A percentile compares a stretch with the other conserved stretches of the same genome.
These are phyloP conservation scores for Pythium folliculosum DNA, from an alignment of 352 stramenopile species.

Conservation along the genomic window DNA sequence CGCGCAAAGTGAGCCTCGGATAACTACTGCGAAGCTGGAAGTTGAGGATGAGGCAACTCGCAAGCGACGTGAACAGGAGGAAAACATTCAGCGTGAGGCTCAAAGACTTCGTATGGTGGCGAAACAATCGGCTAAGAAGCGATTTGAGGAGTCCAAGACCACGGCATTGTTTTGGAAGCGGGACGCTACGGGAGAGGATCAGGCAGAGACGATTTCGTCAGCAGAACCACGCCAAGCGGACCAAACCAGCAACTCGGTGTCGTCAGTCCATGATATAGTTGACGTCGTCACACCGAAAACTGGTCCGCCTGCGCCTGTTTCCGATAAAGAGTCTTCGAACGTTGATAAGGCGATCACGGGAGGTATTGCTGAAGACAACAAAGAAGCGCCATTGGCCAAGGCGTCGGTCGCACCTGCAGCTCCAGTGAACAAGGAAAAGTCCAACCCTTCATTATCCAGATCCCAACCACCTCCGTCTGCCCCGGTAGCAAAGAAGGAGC, in stretches of 20 bases:
- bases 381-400: background rate
- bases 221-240: background rate
- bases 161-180: slow-evolving; percentile 66
- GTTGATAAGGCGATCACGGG: background rate
- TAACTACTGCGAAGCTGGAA: slow-evolving; percentile 13
- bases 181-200: slow-evolving; percentile 35
- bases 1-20: slow-evolving; percentile 29
- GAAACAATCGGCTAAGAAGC: slow-evolving; percentile 72
- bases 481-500: background rate
- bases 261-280: background rate
- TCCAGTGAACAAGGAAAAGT: background rate
- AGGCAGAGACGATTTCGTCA: background rate
- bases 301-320: background rate
- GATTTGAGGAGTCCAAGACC: slow-evolving; percentile 76
- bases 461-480: background rate
- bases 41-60: slow-evolving; percentile 37
- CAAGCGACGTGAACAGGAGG: slow-evolving; percentile 52
- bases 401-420: background rate
- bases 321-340: background rate
- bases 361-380: background rate
- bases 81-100: slow-evolving; percentile 66
- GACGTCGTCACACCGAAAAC: background rate
- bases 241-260: background rate
- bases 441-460: background rate
- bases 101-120: slow-evolving; percentile 62